These are phyloP conservation scores for Rhazya stricta DNA, from an alignment of 257 asterid genomes.

Conservation along the genomic window DNA sequence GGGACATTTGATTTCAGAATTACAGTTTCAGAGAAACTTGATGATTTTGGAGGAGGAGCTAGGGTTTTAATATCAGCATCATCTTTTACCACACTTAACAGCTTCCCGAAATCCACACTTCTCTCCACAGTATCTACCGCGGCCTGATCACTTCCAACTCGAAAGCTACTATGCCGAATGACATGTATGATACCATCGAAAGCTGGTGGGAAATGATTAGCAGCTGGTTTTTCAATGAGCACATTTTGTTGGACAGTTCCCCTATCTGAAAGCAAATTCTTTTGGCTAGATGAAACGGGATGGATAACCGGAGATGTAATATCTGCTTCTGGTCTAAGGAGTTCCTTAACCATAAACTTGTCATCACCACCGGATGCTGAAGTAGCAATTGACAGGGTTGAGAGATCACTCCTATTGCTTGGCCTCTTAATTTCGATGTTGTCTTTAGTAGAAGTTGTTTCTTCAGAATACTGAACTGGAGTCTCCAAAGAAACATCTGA, in stretches of 20 bases:
- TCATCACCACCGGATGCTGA: conserved; percentile 40
- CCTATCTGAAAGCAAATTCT: conserved; percentile 31
- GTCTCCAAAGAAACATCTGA: conserved; percentile 23
- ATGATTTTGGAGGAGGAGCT: conserved; percentile 34
- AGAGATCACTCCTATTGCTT: conserved; percentile 18
- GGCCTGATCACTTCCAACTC: conserved; percentile 48
- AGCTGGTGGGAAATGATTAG: conserved; percentile 40
- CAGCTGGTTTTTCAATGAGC: conserved; percentile 32
- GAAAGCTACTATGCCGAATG: conserved; percentile 62
- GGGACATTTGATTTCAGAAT: conserved; percentile 29
- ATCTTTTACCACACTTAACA: conserved; percentile 45
- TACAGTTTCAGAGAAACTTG: conserved; percentile 25
- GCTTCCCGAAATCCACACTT: conserved; percentile 37
- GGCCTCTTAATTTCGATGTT: conserved; percentile 26
- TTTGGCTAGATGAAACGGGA: conserved; percentile 39
- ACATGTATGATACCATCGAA: conserved; percentile 62
- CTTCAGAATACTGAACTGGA: conserved; percentile 23
- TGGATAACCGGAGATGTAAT: conserved; percentile 28
- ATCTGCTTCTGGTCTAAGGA: conserved; percentile 27
- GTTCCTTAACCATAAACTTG: conserved; percentile 47
- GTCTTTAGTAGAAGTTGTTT: conserved; percentile 20
- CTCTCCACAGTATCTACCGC: conserved; percentile 37
- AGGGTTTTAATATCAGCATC: conserved; percentile 39
- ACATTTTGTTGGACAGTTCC: conserved; percentile 40
- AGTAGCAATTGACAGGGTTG: conserved; percentile 18